Evolutionary conservation across 2,329 filamentous ascomycete genomes (phyloP), one percentile per base, ranked within the genome.

Genomic region (Myriangium duriaei): DNA sequence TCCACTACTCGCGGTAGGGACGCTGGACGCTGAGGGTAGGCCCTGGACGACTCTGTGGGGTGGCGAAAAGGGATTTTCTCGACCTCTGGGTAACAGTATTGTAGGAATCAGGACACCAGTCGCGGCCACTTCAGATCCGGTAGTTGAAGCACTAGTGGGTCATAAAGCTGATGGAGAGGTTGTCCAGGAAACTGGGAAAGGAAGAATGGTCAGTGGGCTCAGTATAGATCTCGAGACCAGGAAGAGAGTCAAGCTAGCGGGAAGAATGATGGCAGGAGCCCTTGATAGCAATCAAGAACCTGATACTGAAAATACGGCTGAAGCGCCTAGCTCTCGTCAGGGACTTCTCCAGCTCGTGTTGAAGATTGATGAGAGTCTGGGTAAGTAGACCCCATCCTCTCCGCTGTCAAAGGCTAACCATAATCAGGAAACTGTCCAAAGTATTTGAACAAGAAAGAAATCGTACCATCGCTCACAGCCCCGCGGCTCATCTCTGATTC

Each of bases 1-100:
- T 1, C 76, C 81, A 1, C 64, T 91, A 5, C 63, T 91, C 11
- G 82, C 81, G 0, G 59, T 92, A 12, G 84, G 84, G 1, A 73
- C 81, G 0, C 59, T 87, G 1, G 83, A 91, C 50, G 56, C 60
- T 2, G 51, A 74, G 13, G 69, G 70, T 2, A 63, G 72, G 13
- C 82, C 81, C 1, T 92, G 84, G 84, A 80, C 79, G 11, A 80
- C 80, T 0, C 45, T 92, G 5, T 81, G 80, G 74, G 82, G 82
- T n/a, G 84, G 84, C 11, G 64, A 77, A 41, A 58, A 69, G 1
- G 81, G 80, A 0, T 81, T 88, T 47, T 73, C 75, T 0, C 64
- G 69, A 33, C 69, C 74, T 0, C 60, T 87, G 0, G 76, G 73
- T 2, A 64, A 71, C 29, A 69, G 64, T 1, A 66, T 83, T 7